Evolutionary conservation across 768 basidiomycete genomes (phyloP).

Genomic region (Lactarius akahatsu): DNA sequence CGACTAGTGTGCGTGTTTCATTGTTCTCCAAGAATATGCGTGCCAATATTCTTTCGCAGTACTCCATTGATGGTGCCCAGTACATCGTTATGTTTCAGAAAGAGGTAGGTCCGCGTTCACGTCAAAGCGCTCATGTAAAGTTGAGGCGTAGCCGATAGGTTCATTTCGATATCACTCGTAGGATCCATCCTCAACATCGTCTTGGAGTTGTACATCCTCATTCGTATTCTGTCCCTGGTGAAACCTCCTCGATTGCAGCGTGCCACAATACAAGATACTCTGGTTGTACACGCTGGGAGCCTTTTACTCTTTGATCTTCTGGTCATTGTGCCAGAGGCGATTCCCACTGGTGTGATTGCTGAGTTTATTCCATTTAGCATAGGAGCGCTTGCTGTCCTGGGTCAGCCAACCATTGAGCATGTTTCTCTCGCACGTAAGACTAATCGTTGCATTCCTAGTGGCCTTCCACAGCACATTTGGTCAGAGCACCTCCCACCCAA

Average conservation of each 20-base stretch:
- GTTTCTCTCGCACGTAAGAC: constrained; percentile 2
- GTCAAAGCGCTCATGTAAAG: background rate
- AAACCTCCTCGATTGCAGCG: constrained; percentile 32
- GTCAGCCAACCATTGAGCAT: constrained; percentile 36
- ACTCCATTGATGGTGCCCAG: background rate
- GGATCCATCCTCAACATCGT: constrained; percentile 38
- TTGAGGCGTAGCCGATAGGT: constrained; percentile 35
- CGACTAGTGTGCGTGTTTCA: constrained; percentile 11
- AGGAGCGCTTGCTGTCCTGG: constrained; percentile 43
- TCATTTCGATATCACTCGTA: constrained; percentile 40
- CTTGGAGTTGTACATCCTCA: constrained; percentile 41
- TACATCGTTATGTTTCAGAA: constrained; percentile 13
- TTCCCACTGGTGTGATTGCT: constrained; percentile 38
- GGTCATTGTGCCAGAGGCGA: constrained; percentile 40
- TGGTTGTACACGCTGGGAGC: constrained; percentile 39
- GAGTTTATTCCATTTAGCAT: constrained; percentile 46
- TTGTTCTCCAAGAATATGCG: background rate
- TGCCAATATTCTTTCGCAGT: constrained; percentile 4
- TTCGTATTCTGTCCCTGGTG: constrained; percentile 37
- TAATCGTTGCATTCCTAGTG: constrained; percentile 22
- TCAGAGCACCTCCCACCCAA: background rate
- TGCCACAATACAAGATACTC: constrained; percentile 34
- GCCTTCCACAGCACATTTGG: constrained; percentile 27
- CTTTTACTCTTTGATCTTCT: constrained; percentile 46
- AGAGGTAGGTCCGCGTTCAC: constrained; percentile 8